Base-by-base conservation (phyloP, 208 protist genomes). In the Balamuthia mandrillaris region DNA sequence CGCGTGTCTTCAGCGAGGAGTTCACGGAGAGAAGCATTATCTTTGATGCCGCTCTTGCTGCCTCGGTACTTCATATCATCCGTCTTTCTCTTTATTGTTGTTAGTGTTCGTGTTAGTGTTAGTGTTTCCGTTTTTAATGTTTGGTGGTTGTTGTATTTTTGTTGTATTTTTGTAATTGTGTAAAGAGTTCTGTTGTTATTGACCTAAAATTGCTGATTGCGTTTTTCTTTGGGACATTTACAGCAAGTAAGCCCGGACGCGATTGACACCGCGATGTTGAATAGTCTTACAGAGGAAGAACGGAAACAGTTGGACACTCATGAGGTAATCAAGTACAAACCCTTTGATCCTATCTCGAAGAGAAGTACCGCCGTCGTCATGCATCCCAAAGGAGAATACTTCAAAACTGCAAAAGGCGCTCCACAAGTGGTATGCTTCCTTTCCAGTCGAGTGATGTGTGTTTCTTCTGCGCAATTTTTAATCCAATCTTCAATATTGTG, bases 361-460 rank as follows among this genome's bases (percentile, higher is more conserved):
- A 88, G 83, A 58, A 41, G 58, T 10, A 89, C 72, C 45, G 87
- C 78, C 56, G 45, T 63, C 1, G 85, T 91, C 0, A n/a, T 84
- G 52, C 88, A 89, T 86, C 92, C 90, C 54, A 90, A 91, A 29
- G 93, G 93, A n/a, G 87, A 92, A 70, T 74, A 89, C 45, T 96
- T 96, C 86, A 90, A 92, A 37, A 90, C 95, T 54, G 93, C 94
- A 42, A 97, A 97, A 86, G 95, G 95, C 58, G 94, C 94, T 37
- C 94, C 95, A 72, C 90, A 96, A 87, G 89, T 96, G 51, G 91
- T 96, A 0, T 31, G 81, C 1, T 33, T 14, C 47, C 16, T 14
- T 54, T 14, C 47, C 14, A 12, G 47, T 21, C 47, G 47, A 21
- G 14, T 54, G 47, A 21, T 54, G 47, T 21, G 21, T 21, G 47